These are phyloP conservation scores for Copromyces sp. DNA, from an alignment of 495 filamentous ascomycete species.

Conservation along the genomic window DNA sequence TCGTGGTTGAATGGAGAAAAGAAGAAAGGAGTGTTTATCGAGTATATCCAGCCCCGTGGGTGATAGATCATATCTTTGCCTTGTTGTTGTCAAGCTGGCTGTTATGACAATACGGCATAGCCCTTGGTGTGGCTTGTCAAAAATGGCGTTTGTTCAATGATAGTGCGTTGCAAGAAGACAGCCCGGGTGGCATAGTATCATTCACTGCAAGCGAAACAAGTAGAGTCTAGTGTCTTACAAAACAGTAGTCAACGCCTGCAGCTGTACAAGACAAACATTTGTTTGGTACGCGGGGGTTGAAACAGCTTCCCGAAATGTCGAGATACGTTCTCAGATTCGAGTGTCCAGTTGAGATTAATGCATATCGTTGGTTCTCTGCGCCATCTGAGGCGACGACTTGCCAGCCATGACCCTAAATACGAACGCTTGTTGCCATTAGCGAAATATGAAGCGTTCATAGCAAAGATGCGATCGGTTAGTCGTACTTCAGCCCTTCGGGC, in stretches of 20 bases:
- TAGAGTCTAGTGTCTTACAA: neutral
- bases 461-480: neutral
- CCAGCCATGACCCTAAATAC: neutral
- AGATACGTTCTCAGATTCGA: neutral
- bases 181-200: neutral
- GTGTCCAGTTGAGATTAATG: neutral
- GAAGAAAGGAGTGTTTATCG: neutral
- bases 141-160: neutral
- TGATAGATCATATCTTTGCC: neutral
- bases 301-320: neutral
- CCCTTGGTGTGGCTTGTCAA: neutral
- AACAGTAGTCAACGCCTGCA: neutral
- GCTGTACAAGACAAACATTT: neutral
- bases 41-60: neutral
- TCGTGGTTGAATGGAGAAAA: neutral
- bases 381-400: neutral
- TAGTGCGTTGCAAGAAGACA: neutral
- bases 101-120: neutral
- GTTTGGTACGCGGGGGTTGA: neutral
- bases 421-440: neutral
- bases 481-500: neutral
- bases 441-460: neutral
- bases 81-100: neutral
- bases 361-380: neutral
- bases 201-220: neutral